A percentile compares a stretch with the other conserved stretches of the same genome.
phyloP scores from a whole-genome alignment of 73 alveolate species.

The Paramecium biaurelia region DNA sequence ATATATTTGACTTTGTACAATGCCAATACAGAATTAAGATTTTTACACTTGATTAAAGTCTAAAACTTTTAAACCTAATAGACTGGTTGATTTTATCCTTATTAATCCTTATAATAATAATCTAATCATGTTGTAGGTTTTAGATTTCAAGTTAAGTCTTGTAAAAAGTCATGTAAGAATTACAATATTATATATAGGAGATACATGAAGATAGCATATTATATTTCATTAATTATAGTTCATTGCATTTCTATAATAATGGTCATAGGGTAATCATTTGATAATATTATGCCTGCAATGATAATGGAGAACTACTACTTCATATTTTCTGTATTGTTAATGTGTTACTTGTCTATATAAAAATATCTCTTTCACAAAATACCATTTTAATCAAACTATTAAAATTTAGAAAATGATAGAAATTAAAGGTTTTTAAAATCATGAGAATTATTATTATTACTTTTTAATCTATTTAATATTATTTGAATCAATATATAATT shows the following conservation, averaged over 20 bases:
- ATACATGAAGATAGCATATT: not conserved
- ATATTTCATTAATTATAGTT: not conserved
- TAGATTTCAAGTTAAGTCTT: not conserved
- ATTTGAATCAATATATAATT: not conserved
- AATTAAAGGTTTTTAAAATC: not conserved
- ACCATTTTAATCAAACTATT: not conserved
- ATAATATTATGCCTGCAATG: not conserved
- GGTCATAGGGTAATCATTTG: not conserved
- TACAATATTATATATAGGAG: not conserved
- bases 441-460: not conserved
- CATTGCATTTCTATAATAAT: not conserved
- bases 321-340: not conserved
- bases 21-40: not conserved
- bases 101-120: not conserved
- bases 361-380: not conserved
- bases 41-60: conserved; percentile 17
- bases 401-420: not conserved
- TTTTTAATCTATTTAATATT: not conserved
- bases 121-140: not conserved
- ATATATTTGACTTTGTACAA: conserved; percentile 23
- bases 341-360: not conserved
- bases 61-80: not conserved
- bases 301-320: conserved; percentile 20
- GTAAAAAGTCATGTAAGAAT: not conserved
- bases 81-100: not conserved